Percentiles rank a stretch among this genome's conserved stretches.
Conservation (phyloP, 1,284 basidiomycete species). For the Pyrrhoderma noxium region DNA sequence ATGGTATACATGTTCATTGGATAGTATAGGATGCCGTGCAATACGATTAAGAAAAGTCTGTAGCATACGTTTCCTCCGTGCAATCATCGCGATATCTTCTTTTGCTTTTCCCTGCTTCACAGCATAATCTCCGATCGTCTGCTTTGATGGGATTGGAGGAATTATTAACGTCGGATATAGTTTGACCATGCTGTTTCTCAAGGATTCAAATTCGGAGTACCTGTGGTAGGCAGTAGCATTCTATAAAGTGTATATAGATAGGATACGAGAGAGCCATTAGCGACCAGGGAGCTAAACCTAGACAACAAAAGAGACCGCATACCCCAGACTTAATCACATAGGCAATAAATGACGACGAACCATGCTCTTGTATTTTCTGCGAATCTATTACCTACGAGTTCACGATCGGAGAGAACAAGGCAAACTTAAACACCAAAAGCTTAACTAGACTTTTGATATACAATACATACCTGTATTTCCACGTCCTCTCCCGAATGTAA, state of each 20-base stretch:
- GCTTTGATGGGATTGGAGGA: constrained; percentile 96
- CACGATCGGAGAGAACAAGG: background rate
- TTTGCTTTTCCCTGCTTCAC: constrained; percentile 96
- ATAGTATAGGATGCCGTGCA: constrained; percentile 85
- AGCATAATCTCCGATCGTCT: constrained; percentile 93
- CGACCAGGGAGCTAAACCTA: background rate
- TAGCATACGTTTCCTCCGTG: constrained; percentile 87
- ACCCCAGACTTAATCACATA: constrained; percentile 93
- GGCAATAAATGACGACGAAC: constrained; percentile 85
- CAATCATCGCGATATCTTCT: constrained; percentile 91
- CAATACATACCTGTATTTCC: constrained; percentile 60
- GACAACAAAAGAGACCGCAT: constrained; percentile 29
- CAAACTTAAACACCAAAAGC: constrained; percentile 6
- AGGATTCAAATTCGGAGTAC: constrained; percentile 96
- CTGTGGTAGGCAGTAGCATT: constrained; percentile 80
- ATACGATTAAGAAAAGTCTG: constrained; percentile 92
- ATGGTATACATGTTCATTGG: constrained; percentile 92
- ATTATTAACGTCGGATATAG: constrained; percentile 96
- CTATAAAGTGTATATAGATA: constrained; percentile 34
- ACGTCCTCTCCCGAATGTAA: constrained; percentile 74
- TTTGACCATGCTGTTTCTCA: constrained; percentile 77
- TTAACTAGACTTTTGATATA: constrained; percentile 6
- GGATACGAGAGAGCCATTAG: constrained; percentile 11
- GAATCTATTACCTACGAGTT: constrained; percentile 84
- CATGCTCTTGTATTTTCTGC: constrained; percentile 86